phyloP scores from a whole-genome alignment of 1,284 basidiomycete genomes.

The Marasmius oreades region DNA sequence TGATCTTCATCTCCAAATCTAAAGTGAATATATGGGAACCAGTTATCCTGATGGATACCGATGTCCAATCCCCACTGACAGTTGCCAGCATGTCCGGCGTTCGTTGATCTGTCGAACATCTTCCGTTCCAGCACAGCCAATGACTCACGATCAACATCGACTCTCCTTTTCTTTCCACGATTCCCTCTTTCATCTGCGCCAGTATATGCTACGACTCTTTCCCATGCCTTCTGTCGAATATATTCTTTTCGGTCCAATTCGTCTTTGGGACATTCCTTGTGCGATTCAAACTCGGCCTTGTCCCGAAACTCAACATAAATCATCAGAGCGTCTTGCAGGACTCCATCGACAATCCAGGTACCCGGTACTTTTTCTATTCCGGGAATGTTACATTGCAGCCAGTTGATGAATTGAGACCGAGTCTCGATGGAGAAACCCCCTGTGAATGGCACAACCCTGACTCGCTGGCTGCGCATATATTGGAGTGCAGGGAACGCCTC shows the following conservation, averaged over 20 bases:
- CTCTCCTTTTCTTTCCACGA: neutral
- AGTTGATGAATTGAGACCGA: neutral
- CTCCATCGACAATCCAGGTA: neutral
- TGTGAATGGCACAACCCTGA: neutral
- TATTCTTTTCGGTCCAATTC: neutral
- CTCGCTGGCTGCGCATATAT: neutral
- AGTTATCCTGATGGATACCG: neutral
- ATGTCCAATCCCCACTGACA: neutral
- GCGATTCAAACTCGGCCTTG: neutral
- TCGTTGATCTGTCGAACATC: neutral
- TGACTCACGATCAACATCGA: neutral
- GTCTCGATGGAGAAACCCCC: neutral
- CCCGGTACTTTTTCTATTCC: neutral
- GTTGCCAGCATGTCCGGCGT: no score
- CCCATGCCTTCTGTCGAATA: neutral
- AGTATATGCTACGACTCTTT: neutral
- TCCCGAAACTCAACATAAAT: neutral
- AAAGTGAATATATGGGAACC: neutral
- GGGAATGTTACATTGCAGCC: neutral
- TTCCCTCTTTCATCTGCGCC: neutral
- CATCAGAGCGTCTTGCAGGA: no score
- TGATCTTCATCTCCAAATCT: neutral
- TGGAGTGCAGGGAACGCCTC: neutral
- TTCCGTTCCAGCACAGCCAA: neutral
- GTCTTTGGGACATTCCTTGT: neutral